Percentiles rank a stretch among this genome's conserved stretches.
Conservation (phyloP, 345 rosid species). For the Bretschneidera sinensis region DNA sequence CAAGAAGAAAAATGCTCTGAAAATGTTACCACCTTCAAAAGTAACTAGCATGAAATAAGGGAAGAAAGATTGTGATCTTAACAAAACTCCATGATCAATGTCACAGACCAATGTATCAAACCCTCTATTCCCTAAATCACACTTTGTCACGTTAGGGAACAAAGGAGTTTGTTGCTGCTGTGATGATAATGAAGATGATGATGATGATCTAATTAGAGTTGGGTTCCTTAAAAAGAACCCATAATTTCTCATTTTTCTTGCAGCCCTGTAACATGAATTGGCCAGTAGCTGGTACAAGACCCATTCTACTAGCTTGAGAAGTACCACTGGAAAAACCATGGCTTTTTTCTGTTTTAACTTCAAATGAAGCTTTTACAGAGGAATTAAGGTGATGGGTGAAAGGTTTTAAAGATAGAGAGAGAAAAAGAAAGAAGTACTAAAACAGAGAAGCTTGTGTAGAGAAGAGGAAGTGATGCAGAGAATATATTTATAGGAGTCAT, state of each 20-base stretch:
- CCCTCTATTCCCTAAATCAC: constrained; percentile 24
- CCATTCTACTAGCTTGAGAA: constrained; percentile 57
- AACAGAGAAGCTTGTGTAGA: constrained; percentile 1
- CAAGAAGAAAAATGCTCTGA: constrained; percentile 60
- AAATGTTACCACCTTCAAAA: constrained; percentile 80
- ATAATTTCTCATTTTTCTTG: constrained; percentile 52
- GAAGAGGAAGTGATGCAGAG: constrained; percentile 17
- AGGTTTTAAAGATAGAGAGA: too few species aligned
- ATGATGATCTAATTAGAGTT: too few species aligned
- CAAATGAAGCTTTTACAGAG: neutral
- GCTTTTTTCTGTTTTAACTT: constrained; percentile 10
- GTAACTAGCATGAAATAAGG: constrained; percentile 96
- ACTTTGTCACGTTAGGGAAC: constrained; percentile 43
- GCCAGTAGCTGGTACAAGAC: constrained; percentile 54
- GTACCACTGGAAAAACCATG: constrained; percentile 51
- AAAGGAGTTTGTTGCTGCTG: constrained; percentile 26
- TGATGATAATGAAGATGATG: constrained; percentile 19
- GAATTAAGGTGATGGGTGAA: too few species aligned
- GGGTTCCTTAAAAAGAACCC: constrained; percentile 42
- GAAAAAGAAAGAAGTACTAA: too few species aligned
- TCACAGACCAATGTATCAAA: constrained; percentile 52
- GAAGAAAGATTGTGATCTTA: constrained; percentile 56
- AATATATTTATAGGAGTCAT: constrained; percentile 34
- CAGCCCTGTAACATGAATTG: constrained; percentile 59
- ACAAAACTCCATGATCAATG: constrained; percentile 52